phyloP scores from a whole-genome alignment of 2,329 filamentous ascomycete genomes.

The Calonectria ilicicola region DNA sequence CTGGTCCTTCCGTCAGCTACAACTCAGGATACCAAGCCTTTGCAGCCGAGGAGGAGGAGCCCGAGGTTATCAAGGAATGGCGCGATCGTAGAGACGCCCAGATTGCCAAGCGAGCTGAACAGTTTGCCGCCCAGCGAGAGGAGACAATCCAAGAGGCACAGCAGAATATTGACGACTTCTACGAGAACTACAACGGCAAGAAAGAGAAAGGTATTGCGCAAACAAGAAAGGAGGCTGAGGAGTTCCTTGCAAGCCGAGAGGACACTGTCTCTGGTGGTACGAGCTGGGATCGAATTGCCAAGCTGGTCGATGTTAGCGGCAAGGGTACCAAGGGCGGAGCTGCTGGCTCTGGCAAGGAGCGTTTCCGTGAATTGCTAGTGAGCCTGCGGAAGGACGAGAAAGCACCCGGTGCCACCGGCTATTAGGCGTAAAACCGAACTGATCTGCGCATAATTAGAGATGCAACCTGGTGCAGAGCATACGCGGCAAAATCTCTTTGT shows the following conservation, averaged over 20 bases:
- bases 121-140: slow-evolving; percentile 84
- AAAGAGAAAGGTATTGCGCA: slow-evolving; percentile 93
- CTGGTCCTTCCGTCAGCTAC: slow-evolving; percentile 74
- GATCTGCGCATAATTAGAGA: slow-evolving; percentile 20
- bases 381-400: slow-evolving; percentile 95
- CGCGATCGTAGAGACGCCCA: slow-evolving; percentile 87
- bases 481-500: slow-evolving; percentile 27
- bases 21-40: slow-evolving; percentile 72
- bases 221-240: slow-evolving; percentile 90
- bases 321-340: slow-evolving; percentile 91
- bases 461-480: slow-evolving; percentile 37
- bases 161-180: slow-evolving; percentile 97
- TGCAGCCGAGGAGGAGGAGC: slow-evolving; percentile 80
- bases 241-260: slow-evolving; percentile 89
- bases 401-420: slow-evolving; percentile 74
- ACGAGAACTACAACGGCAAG: slow-evolving; percentile 99
- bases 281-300: slow-evolving; percentile 98
- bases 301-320: slow-evolving; percentile 95
- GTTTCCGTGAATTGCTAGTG: slow-evolving; percentile 90
- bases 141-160: slow-evolving; percentile 91
- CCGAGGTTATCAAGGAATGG: slow-evolving; percentile 92
- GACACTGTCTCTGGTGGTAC: slow-evolving; percentile 95
- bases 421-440: slow-evolving; percentile 53
- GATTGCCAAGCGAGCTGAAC: slow-evolving; percentile 85
- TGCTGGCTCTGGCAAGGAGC: slow-evolving; percentile 92